Percentiles rank a stretch among this genome's conserved stretches.
phyloP scores from a whole-genome alignment of 164 flowering plant species.

The Litsea cubeba region DNA sequence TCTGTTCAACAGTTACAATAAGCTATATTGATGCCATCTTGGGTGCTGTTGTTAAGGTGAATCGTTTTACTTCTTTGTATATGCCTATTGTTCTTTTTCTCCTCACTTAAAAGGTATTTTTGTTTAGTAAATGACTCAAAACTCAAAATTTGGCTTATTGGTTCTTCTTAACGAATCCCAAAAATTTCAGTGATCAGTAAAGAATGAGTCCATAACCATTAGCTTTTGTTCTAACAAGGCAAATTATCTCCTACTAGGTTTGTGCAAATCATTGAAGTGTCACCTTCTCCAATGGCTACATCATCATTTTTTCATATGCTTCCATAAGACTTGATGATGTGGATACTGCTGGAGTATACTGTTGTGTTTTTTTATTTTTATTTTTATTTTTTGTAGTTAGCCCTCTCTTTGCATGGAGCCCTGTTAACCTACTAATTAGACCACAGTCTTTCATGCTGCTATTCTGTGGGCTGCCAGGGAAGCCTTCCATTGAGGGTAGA shows the following conservation, averaged over 20 bases:
- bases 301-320: neutral
- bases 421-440: too few relatives aligned
- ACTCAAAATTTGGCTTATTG: neutral
- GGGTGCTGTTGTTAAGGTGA: slow-evolving; percentile 74
- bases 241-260: neutral
- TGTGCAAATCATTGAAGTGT: neutral
- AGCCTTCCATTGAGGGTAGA: too few relatives aligned
- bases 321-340: neutral
- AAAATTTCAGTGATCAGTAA: neutral
- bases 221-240: neutral
- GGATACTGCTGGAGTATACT: neutral
- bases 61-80: neutral
- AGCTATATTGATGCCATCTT: slow-evolving; percentile 84
- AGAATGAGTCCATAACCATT: neutral
- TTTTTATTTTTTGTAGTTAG: too few relatives aligned
- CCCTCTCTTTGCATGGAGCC: too few relatives aligned
- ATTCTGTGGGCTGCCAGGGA: too few relatives aligned
- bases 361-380: neutral
- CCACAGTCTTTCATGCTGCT: too few relatives aligned
- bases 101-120: neutral
- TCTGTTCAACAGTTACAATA: slow-evolving; percentile 61
- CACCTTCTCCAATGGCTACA: neutral
- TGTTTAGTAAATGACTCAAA: neutral
- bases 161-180: neutral
- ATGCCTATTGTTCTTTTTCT: neutral